Conservation (phyloP, 306 rosid species). For the Trichosanthes cucumerina region DNA sequence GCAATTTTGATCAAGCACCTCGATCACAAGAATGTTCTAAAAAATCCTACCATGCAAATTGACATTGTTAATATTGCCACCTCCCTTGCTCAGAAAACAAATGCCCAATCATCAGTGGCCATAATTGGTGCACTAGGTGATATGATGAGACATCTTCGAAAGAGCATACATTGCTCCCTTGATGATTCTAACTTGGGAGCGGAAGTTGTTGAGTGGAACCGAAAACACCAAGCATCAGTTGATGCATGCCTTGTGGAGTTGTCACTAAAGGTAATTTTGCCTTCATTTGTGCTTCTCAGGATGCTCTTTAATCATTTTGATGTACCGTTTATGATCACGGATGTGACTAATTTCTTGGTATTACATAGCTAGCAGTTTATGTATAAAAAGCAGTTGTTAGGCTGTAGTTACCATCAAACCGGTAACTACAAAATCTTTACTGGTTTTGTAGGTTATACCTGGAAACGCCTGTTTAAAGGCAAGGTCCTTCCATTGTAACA, state of each 20-base stretch:
- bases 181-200: slow-evolving; percentile 44
- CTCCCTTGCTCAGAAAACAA: slow-evolving; percentile 58
- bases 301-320: background rate
- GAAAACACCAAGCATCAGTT: slow-evolving; percentile 50
- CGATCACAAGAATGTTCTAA: slow-evolving; percentile 74
- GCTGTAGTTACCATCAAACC: background rate
- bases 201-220: slow-evolving; percentile 55
- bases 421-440: background rate
- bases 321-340: background rate
- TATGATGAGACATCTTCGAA: slow-evolving; percentile 78
- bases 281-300: background rate
- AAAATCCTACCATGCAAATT: slow-evolving; percentile 65
- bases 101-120: slow-evolving; percentile 66
- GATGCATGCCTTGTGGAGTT: slow-evolving; percentile 79
- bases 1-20: slow-evolving; percentile 80
- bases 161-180: slow-evolving; percentile 57
- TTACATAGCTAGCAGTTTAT: background rate
- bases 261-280: slow-evolving; percentile 50
- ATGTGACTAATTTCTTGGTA: background rate
- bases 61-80: slow-evolving; percentile 73
- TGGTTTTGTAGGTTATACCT: background rate
- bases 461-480: background rate
- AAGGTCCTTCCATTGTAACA: background rate
- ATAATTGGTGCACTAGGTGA: slow-evolving; percentile 68
- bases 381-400: background rate